phyloP scores from a whole-genome alignment of 306 rosid species.

The Casuarina equisetifolia region DNA sequence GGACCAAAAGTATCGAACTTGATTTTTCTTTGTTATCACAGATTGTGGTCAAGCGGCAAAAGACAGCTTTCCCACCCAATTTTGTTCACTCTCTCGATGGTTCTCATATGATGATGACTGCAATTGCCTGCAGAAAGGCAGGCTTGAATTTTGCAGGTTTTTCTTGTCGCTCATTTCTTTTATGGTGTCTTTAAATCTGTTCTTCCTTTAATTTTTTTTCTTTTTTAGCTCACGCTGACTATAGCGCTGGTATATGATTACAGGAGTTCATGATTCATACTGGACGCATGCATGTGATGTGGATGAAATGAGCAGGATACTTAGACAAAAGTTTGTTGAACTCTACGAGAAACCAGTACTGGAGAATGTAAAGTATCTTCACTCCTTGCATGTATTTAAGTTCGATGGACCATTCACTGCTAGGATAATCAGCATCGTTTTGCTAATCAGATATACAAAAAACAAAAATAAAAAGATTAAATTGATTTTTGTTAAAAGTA shows the following conservation, averaged over 20 bases:
- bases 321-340: slow-evolving; percentile 81
- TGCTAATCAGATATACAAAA: too few relatives aligned
- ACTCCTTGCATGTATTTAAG: neutral
- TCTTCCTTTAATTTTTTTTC: neutral
- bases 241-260: slow-evolving; percentile 25
- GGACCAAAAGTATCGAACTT: neutral
- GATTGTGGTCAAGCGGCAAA: slow-evolving; percentile 80
- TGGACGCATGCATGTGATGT: slow-evolving; percentile 97
- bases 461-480: neutral
- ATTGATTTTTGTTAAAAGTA: neutral
- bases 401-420: neutral
- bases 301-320: slow-evolving; percentile 77
- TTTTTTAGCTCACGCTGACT: slow-evolving; percentile 11
- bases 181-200: neutral
- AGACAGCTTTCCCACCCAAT: slow-evolving; percentile 94
- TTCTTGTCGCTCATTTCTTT: slow-evolving; percentile 20
- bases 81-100: slow-evolving; percentile 97
- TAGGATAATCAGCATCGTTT: neutral
- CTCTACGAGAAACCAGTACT: slow-evolving; percentile 80
- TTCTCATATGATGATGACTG: slow-evolving; percentile 99
- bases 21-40: slow-evolving; percentile 28
- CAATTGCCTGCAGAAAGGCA: slow-evolving; percentile 77
- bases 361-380: slow-evolving; percentile 59
- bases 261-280: slow-evolving; percentile 97
- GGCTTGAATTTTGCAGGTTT: slow-evolving; percentile 89